Evolutionary conservation across 352 stramenopile genomes (phyloP).

Genomic region (Phytophthora sojae): DNA sequence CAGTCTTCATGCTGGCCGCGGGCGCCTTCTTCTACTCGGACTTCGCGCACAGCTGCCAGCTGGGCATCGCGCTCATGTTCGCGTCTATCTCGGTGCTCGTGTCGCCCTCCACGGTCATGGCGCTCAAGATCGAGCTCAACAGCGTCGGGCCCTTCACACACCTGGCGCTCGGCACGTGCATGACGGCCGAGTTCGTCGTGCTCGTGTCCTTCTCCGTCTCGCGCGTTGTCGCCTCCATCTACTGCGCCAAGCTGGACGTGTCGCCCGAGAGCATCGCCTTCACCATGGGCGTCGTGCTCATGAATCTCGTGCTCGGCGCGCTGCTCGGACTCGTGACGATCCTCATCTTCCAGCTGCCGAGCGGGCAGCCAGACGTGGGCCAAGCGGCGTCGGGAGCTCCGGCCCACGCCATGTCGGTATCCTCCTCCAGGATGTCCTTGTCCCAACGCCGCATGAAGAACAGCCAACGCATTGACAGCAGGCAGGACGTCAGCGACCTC

Average conservation of each 20-base stretch:
- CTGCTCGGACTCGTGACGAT: slow-evolving; percentile 59
- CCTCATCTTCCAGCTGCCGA: slow-evolving; percentile 64
- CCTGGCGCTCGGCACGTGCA: slow-evolving; percentile 67
- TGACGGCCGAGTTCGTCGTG: slow-evolving; percentile 74
- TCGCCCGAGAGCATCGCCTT: slow-evolving; percentile 60
- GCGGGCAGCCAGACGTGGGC: slow-evolving; percentile 33
- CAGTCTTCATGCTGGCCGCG: slow-evolving; percentile 47
- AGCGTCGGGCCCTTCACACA: slow-evolving; percentile 71
- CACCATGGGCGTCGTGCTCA: slow-evolving; percentile 58
- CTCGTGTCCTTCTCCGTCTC: slow-evolving; percentile 73
- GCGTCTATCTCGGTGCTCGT: slow-evolving; percentile 70
- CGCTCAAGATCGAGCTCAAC: slow-evolving; percentile 80
- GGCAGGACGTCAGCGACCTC: slow-evolving; percentile 30
- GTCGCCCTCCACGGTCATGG: slow-evolving; percentile 74
- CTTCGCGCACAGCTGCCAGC: slow-evolving; percentile 51
- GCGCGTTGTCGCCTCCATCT: slow-evolving; percentile 63
- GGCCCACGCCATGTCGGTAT: slow-evolving; percentile 6
- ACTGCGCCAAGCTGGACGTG: slow-evolving; percentile 64
- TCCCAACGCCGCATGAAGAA: slow-evolving; percentile 26
- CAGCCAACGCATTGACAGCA: slow-evolving; percentile 23
- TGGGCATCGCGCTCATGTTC: slow-evolving; percentile 74
- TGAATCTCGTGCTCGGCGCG: slow-evolving; percentile 59
- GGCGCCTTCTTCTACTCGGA: slow-evolving; percentile 65
- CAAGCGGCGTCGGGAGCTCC: not conserved
- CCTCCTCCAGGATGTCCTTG: slow-evolving; percentile 14